Evolutionary conservation across 805 yeast species (phyloP).

Genomic region (Blastobotrys attinorum): DNA sequence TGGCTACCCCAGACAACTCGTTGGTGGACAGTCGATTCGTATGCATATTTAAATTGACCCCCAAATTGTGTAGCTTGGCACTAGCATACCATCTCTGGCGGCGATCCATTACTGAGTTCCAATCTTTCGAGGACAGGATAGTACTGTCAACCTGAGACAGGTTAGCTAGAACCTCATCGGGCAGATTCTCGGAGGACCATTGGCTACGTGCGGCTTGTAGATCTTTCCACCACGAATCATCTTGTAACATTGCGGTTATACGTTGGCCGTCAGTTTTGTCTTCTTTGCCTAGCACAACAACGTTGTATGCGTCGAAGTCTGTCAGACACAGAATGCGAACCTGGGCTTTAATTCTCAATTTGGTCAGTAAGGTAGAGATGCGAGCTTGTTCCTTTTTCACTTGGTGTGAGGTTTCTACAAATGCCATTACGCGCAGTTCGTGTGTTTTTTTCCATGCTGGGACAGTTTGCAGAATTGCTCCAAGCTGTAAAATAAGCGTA

Average conservation of each 20-base stretch:
- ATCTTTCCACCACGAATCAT: conserved; percentile 85
- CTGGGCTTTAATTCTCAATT: conserved; percentile 78
- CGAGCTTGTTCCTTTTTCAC: conserved; percentile 61
- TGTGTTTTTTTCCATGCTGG: conserved; percentile 85
- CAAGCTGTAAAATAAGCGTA: conserved; percentile 85
- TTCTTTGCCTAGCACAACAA: conserved; percentile 62
- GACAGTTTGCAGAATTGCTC: conserved; percentile 87
- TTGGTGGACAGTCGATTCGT: background rate
- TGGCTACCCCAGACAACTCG: background rate
- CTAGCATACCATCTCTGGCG: background rate
- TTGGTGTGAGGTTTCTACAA: conserved; percentile 73
- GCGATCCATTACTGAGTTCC: background rate
- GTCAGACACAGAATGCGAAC: conserved; percentile 65
- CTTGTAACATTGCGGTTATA: conserved; percentile 43
- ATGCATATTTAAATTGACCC: background rate
- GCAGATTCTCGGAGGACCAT: background rate
- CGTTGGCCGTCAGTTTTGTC: conserved; percentile 33
- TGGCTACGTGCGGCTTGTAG: conserved; percentile 48
- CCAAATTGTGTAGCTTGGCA: background rate
- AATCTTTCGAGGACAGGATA: background rate
- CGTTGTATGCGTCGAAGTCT: conserved; percentile 54
- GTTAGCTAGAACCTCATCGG: conserved; percentile 2
- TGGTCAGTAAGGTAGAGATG: conserved; percentile 54
- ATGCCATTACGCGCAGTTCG: conserved; percentile 70
- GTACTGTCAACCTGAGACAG: background rate